These are phyloP conservation scores for Blastocystis sp. DNA, from an alignment of 352 stramenopile genomes.

Conservation along the genomic window DNA sequence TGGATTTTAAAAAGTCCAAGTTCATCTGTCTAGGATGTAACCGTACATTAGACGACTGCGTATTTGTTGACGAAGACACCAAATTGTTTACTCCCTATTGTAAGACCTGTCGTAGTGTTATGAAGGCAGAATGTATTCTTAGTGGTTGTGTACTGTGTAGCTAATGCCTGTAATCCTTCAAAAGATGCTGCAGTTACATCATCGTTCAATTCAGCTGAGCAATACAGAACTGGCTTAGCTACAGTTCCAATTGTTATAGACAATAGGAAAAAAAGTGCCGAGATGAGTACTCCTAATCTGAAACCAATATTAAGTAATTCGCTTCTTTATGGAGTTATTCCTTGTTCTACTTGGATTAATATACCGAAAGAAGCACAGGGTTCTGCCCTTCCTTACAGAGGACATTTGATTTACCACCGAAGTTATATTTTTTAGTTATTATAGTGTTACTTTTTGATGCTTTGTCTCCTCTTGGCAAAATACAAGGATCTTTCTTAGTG, in stretches of 20 bases:
- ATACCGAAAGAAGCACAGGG: neutral
- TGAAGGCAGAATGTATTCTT: neutral
- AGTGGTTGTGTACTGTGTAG: neutral
- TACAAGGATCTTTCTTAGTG: neutral
- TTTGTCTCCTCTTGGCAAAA: neutral
- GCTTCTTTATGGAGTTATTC: neutral
- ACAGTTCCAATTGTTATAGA: neutral
- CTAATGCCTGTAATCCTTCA: neutral
- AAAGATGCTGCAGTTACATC: neutral
- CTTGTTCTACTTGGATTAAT: neutral
- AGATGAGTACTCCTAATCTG: no score
- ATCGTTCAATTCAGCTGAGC: neutral
- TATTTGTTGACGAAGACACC: neutral
- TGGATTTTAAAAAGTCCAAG: neutral
- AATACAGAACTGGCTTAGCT: neutral
- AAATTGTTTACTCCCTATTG: neutral
- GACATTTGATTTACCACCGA: neutral
- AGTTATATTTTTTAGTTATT: neutral
- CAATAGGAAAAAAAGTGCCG: no score
- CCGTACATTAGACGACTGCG: neutral
- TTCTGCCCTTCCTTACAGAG: neutral
- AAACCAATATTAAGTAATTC: neutral
- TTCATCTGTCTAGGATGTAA: neutral
- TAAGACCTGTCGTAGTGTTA: neutral
- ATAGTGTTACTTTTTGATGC: neutral